Conservation (phyloP, 805 yeast genomes). For the Blastobotrys muscicola region DNA sequence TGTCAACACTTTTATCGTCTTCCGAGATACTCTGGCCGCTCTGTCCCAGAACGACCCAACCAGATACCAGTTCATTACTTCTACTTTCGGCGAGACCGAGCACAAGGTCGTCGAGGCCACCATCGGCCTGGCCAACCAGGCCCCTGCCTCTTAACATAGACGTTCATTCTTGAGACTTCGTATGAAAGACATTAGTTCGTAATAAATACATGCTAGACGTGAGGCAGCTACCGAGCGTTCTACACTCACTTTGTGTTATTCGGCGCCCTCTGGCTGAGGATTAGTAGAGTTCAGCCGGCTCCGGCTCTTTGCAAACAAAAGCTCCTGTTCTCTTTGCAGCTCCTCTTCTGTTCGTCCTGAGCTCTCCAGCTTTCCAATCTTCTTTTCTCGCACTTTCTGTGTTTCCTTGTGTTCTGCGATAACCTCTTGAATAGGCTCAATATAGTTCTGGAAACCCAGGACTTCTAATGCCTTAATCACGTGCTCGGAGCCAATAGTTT, state of each 20-base stretch:
- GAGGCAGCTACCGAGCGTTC: neutral
- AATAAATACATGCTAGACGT: neutral
- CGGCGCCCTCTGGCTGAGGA: neutral
- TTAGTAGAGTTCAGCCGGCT: slow-evolving; percentile 14
- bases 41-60: slow-evolving; percentile 40
- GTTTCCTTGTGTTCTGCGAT: slow-evolving; percentile 81
- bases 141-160: no score
- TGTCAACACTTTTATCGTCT: slow-evolving; percentile 59
- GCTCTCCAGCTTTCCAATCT: slow-evolving; percentile 86
- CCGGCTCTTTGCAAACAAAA: slow-evolving; percentile 49
- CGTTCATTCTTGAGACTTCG: neutral
- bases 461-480: slow-evolving; percentile 83
- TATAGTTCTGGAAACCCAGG: slow-evolving; percentile 76
- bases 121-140: slow-evolving; percentile 20
- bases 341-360: slow-evolving; percentile 92
- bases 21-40: slow-evolving; percentile 44
- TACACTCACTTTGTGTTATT: no score
- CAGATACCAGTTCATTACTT: slow-evolving; percentile 42
- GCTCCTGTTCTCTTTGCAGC: slow-evolving; percentile 83
- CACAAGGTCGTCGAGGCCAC: slow-evolving; percentile 27
- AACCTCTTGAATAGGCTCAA: slow-evolving; percentile 71
- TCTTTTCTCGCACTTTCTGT: slow-evolving; percentile 76
- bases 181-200: neutral
- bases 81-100: slow-evolving; percentile 31
- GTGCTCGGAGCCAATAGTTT: slow-evolving; percentile 94